Evolutionary conservation across 1,284 basidiomycete species (phyloP).

Genomic region (Amylostereum areolatum): DNA sequence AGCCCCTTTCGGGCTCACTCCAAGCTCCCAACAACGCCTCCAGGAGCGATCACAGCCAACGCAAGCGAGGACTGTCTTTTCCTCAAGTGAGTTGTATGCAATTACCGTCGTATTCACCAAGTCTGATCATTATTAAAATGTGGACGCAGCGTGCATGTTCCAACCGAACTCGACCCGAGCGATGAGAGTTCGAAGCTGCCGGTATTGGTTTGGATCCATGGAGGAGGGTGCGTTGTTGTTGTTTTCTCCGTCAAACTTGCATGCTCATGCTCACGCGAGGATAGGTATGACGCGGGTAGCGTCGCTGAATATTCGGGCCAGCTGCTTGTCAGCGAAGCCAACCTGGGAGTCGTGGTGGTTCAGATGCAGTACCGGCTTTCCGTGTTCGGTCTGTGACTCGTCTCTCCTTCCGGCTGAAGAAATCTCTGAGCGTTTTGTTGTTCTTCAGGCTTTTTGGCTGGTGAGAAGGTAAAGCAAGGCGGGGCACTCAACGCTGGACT

Average conservation of each 20-base stretch:
- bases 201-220: constrained; percentile 39
- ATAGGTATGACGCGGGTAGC: constrained; percentile 4
- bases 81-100: constrained; percentile 25
- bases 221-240: constrained; percentile 20
- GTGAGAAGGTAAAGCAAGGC: constrained; percentile 17
- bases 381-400: constrained; percentile 26
- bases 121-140: no score
- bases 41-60: no score
- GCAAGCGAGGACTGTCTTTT: constrained; percentile 34
- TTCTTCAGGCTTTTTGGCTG: constrained; percentile 22
- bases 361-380: constrained; percentile 37
- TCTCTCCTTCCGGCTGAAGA: neutral
- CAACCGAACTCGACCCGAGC: neutral
- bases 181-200: constrained; percentile 17
- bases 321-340: constrained; percentile 13
- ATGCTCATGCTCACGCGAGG: no score
- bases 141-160: constrained; percentile 2
- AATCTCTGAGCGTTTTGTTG: neutral
- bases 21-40: no score
- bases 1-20: no score
- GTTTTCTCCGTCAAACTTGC: no score
- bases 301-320: constrained; percentile 1
- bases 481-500: constrained; percentile 26
- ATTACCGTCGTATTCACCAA: neutral
- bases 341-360: constrained; percentile 28